Evolutionary conservation across 352 stramenopile species (phyloP), one percentile per base, ranked within the genome.

Genomic region (Globisporangium radiosum): DNA sequence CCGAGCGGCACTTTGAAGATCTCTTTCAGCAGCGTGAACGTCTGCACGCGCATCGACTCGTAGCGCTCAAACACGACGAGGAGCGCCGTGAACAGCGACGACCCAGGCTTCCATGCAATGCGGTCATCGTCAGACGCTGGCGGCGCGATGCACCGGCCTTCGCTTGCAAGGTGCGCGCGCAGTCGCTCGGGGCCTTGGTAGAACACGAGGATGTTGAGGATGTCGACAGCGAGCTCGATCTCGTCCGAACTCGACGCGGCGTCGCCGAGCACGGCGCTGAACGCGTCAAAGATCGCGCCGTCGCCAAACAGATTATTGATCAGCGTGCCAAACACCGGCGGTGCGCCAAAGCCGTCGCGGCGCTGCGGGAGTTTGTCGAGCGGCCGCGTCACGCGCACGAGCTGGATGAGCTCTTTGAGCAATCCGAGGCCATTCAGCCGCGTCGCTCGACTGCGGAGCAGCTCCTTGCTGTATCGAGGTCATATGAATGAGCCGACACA

Each of bases 71-170:
- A 90, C 17, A 86, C 78, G 37, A 76, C 66, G 43, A 92, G 64
- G 53, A 92, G 55, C 13, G 80, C 78, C 10, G 80, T 87, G 47
- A 92, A 92, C 10, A 92, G 63, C 48, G 82, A 92, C 3, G 76
- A 88, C 8, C 76, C 75, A 19, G 63, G 54, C 37, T 71, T 87
- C 80, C 78, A 92, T n/a, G 59, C 43, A 11, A 90, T 82, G 6
- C 69, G 73, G 15, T 89, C 82, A 10, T 82, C 85, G 51, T 88
- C 78, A 0, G 71, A 83, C 11, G 63, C 76, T 4, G 80, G 80
- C 6, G 80, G 71, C 19, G 73, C 67, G 10, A 89, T 71, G 53
- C 78, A 89, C 44, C 88, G 86, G 5, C 78, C 82, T 71, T 92
- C 80, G 53, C 68, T 83, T 38, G 76, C 76, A 53, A 92, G 69